phyloP scores from a whole-genome alignment of 192 early-diverging fungal genomes.

The Chytriomyces sp. region DNA sequence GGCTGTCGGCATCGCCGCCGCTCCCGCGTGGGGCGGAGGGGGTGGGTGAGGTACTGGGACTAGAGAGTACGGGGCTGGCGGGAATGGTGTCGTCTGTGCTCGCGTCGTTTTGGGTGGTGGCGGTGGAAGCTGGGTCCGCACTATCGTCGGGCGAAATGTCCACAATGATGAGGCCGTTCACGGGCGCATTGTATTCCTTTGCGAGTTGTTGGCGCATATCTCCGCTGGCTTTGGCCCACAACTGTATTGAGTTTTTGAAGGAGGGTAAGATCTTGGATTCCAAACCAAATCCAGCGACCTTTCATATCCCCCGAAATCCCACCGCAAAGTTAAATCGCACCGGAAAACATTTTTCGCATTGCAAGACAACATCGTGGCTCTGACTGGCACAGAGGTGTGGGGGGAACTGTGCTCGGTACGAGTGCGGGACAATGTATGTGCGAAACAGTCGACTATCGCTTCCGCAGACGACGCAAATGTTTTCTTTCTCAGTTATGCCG shows the following conservation, averaged over 20 bases:
- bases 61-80: neutral
- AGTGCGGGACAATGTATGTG: slow-evolving; percentile 16
- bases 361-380: slow-evolving; percentile 4
- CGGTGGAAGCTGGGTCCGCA: neutral
- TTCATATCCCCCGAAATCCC: no score
- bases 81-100: neutral
- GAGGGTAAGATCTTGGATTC: neutral
- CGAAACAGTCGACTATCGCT: neutral
- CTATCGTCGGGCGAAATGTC: neutral
- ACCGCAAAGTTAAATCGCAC: neutral
- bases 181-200: slow-evolving; percentile 4
- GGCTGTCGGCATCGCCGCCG: neutral
- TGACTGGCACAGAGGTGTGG: neutral
- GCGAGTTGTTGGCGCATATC: neutral
- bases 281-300: no score
- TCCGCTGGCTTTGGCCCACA: slow-evolving; percentile 11
- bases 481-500: slow-evolving; percentile 9
- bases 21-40: neutral
- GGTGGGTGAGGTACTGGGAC: neutral
- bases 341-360: slow-evolving; percentile 7
- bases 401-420: neutral
- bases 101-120: neutral
- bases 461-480: slow-evolving; percentile 9
- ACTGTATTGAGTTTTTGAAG: neutral
- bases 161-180: neutral